Evolutionary conservation across 2,329 filamentous ascomycete genomes (phyloP), one percentile per base, ranked within the genome.

Genomic region (Phialophora chinensis): DNA sequence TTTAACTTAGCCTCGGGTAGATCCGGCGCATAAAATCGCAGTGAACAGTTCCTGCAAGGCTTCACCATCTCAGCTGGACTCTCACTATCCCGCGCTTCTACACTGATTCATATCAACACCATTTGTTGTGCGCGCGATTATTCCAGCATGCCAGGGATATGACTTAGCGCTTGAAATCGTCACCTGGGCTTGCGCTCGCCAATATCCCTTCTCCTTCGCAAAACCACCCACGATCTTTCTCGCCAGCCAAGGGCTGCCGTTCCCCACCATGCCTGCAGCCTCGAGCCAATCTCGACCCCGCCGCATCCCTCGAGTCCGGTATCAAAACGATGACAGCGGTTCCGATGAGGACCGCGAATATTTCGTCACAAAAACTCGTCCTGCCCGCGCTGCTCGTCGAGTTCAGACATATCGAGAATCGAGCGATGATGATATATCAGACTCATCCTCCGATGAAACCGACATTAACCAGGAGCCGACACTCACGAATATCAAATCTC

Each of bases 341-440:
- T 66, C 56, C 44, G 66, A 66, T 33, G 62, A 66, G 31, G 42
- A 60, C n/a, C 31, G 59, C n/a, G 47, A 47, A 17, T 54, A 61
- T n/a, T 55, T 65, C 27, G 20, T 31, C 10, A 11, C 33, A 20
- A 59, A 52, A 8, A 42, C 63, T 20, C 66, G 62, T 23, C 64
- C 66, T n/a, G 23, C 54, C 14, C 64, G 69, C 23, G 53, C 65
- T 50, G 59, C 60, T 17, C 69, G 69, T 49, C 64, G 60, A 38
- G 47, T 66, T 11, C 63, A 61, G 52, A 67, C 66, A 23, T 71
- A 71, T 54, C 53, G 67, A 47, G 69, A 71, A 47, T 64, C 65
- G 27, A 69, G 64, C 31, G 52, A 66, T 49, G 52, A 66, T 7
- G 38, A 52, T 7, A 49, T 25, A 10, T 17, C 31, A 31, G 38